Conservation (phyloP, 148 eudicot genomes). For the Rhododendron molle region DNA sequence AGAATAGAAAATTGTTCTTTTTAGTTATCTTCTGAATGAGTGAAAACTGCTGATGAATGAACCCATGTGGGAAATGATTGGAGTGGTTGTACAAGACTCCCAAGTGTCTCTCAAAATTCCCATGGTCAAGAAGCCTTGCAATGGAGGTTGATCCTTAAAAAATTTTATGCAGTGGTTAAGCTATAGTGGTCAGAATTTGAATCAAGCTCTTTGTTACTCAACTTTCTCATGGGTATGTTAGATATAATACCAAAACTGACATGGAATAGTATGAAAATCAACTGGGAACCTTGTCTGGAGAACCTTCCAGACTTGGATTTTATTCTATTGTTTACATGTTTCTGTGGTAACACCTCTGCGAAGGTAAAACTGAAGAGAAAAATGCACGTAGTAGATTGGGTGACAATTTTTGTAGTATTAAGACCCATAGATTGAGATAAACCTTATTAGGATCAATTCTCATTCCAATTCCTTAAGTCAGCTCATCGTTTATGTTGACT, state of each 20-base stretch:
- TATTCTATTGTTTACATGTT: background rate
- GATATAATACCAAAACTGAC: background rate
- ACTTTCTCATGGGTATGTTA: background rate
- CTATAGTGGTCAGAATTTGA: background rate
- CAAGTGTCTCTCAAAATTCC: background rate
- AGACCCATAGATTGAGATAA: background rate
- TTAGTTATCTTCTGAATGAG: background rate
- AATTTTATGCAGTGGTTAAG: background rate
- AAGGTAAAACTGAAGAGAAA: background rate
- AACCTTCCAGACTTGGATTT: background rate
- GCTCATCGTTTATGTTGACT: background rate
- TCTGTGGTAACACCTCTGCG: background rate
- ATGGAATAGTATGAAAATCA: background rate
- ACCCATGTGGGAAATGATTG: conserved; percentile 13
- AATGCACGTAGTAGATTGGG: background rate
- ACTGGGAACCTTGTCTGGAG: background rate
- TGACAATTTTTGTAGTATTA: background rate
- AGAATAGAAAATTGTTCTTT: background rate
- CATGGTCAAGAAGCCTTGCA: background rate
- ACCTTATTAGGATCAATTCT: background rate
- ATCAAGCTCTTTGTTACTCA: background rate
- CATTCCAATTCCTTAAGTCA: background rate
- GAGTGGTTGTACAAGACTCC: conserved; percentile 13
- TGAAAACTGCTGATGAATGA: background rate
- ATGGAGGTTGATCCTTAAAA: background rate